These are phyloP conservation scores for Aspergillus aculeatus DNA, from an alignment of 2,329 filamentous ascomycete species.

Conservation along the genomic window DNA sequence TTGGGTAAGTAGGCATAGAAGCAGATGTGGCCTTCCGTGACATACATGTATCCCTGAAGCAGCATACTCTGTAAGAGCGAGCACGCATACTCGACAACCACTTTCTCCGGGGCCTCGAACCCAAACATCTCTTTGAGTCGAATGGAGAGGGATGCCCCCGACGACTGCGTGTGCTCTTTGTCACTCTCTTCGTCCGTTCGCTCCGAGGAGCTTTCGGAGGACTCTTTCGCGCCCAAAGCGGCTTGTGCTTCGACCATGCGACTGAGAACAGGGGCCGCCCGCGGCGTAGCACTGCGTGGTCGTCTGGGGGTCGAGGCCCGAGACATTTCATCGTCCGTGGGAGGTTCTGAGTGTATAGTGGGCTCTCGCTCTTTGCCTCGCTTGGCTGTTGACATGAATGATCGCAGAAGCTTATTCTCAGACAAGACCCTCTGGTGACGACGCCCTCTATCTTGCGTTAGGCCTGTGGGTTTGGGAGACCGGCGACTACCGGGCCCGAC, in stretches of 20 bases:
- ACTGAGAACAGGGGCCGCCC: conserved; percentile 70
- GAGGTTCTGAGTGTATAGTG: conserved; percentile 19
- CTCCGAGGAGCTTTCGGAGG: conserved; percentile 20
- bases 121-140: conserved; percentile 81
- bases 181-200: conserved; percentile 44
- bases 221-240: conserved; percentile 48
- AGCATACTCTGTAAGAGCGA: conserved; percentile 90
- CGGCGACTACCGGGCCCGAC: background rate
- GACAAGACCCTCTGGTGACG: conserved; percentile 62
- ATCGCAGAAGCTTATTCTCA: conserved; percentile 58
- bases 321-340: conserved; percentile 17
- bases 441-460: conserved; percentile 36
- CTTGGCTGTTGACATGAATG: conserved; percentile 57
- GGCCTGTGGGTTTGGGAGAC: conserved; percentile 5
- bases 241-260: conserved; percentile 72
- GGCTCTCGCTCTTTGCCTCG: conserved; percentile 24
- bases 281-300: conserved; percentile 41
- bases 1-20: conserved; percentile 98
- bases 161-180: conserved; percentile 47
- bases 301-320: conserved; percentile 22
- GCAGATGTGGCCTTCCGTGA: conserved; percentile 88
- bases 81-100: conserved; percentile 88
- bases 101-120: conserved; percentile 77
- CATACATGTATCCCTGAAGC: conserved; percentile 92
- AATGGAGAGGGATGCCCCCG: conserved; percentile 62